Evolutionary conservation across 2,329 filamentous ascomycete species (phyloP).

Genomic region (Fusarium tjaetaba): DNA sequence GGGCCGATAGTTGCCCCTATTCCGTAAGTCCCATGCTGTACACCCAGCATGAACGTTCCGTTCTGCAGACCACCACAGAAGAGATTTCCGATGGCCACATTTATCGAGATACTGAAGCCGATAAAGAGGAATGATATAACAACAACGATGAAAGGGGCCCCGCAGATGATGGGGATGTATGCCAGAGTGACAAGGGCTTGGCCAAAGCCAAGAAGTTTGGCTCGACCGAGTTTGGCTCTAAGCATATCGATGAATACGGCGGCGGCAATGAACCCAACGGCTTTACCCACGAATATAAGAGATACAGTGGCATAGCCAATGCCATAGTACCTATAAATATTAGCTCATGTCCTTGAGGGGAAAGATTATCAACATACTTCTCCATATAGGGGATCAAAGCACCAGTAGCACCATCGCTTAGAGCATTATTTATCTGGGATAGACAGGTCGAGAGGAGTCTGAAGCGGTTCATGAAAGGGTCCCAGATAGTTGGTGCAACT

Average conservation of each 20-base stretch:
- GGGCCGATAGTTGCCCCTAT: slow-evolving; percentile 74
- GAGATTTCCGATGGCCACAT: slow-evolving; percentile 67
- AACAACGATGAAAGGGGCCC: slow-evolving; percentile 76
- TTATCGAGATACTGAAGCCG: slow-evolving; percentile 66
- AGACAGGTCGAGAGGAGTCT: slow-evolving; percentile 72
- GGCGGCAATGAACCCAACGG: slow-evolving; percentile 78
- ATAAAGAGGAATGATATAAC: slow-evolving; percentile 76
- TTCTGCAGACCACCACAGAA: slow-evolving; percentile 66
- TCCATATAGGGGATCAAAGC: slow-evolving; percentile 86
- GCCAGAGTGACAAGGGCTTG: slow-evolving; percentile 66
- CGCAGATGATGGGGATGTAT: slow-evolving; percentile 72
- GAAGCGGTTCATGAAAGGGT: slow-evolving; percentile 75
- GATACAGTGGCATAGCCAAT: slow-evolving; percentile 84
- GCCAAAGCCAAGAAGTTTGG: slow-evolving; percentile 68
- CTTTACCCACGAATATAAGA: slow-evolving; percentile 82
- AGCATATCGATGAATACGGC: slow-evolving; percentile 75
- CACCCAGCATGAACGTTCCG: slow-evolving; percentile 65
- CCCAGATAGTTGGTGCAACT: slow-evolving; percentile 65
- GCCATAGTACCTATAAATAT: slow-evolving; percentile 64
- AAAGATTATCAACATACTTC: slow-evolving; percentile 49
- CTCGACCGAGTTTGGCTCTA: slow-evolving; percentile 70
- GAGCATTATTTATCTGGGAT: slow-evolving; percentile 73
- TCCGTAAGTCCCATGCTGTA: slow-evolving; percentile 74
- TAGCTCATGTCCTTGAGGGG: neutral
- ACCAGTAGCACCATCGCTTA: slow-evolving; percentile 80